These are phyloP conservation scores for Nymphaea colorata DNA, from an alignment of 164 flowering plant genomes.

Conservation along the genomic window DNA sequence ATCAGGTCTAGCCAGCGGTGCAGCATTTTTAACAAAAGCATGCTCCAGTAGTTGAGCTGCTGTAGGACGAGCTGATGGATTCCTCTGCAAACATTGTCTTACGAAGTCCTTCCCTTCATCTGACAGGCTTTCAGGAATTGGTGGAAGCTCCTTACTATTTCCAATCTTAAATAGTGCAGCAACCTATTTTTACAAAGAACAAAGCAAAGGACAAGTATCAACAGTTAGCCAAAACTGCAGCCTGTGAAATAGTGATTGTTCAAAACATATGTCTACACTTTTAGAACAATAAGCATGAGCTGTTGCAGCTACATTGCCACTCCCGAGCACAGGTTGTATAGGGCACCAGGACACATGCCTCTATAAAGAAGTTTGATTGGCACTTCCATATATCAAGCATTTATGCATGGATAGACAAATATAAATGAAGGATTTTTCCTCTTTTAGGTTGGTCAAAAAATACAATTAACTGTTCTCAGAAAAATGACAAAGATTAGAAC, in stretches of 20 bases:
- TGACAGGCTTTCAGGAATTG: conserved; percentile 77
- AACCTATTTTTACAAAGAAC: conserved; percentile 25
- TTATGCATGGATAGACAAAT: neutral
- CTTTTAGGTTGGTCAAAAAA: neutral
- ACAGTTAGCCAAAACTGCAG: neutral
- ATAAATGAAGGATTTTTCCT: neutral
- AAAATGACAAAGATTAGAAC: neutral
- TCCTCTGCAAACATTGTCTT: conserved; percentile 66
- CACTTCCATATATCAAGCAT: neutral
- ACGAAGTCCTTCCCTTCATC: conserved; percentile 89
- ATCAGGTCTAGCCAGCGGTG: conserved; percentile 47
- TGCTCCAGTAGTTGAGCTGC: conserved; percentile 86
- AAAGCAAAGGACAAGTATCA: conserved; percentile 1
- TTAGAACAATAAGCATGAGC: too few species aligned
- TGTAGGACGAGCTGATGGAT: conserved; percentile 68
- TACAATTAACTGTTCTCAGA: too few species aligned
- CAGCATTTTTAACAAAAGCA: conserved; percentile 72
- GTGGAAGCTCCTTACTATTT: conserved; percentile 86
- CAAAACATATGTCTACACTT: too few species aligned
- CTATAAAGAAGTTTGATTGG: too few species aligned
- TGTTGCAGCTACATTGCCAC: too few species aligned
- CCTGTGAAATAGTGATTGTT: too few species aligned
- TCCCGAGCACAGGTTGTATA: too few species aligned
- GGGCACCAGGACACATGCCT: too few species aligned
- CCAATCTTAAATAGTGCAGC: conserved; percentile 96